These are phyloP conservation scores for Arachnomyces sp. DNA, from an alignment of 2,329 filamentous ascomycete genomes.

Conservation along the genomic window DNA sequence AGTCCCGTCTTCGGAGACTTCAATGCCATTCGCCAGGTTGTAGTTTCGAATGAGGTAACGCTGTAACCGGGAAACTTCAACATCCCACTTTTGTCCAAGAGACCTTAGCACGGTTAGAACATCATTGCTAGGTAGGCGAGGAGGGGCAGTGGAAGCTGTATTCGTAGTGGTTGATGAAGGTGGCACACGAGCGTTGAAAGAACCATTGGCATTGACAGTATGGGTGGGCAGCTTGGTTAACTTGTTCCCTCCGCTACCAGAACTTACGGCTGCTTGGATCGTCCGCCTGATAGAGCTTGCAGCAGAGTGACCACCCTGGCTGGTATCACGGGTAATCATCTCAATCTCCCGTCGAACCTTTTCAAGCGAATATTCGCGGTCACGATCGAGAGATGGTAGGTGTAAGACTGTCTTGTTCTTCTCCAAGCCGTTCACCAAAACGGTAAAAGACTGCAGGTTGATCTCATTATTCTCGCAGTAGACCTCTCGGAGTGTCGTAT, in stretches of 20 bases:
- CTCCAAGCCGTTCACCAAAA: constrained; percentile 59
- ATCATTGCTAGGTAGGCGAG: constrained; percentile 23
- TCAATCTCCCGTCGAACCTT: constrained; percentile 50
- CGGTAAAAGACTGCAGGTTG: constrained; percentile 60
- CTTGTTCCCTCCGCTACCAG: constrained; percentile 20
- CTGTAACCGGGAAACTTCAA: constrained; percentile 33
- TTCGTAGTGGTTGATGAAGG: constrained; percentile 2
- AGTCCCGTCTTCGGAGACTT: constrained; percentile 3
- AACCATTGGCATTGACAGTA: constrained; percentile 7
- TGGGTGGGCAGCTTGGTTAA: constrained; percentile 20
- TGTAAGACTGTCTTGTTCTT: constrained; percentile 55
- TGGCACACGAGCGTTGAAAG: constrained; percentile 3
- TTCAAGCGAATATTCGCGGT: constrained; percentile 53
- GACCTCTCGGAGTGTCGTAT: constrained; percentile 54
- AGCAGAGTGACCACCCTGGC: constrained; percentile 22
- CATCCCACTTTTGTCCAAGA: constrained; percentile 38
- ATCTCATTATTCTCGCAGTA: constrained; percentile 66
- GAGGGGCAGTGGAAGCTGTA: constrained; percentile 8
- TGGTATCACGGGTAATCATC: constrained; percentile 37
- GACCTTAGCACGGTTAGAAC: constrained; percentile 34
- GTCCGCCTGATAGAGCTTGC: constrained; percentile 36
- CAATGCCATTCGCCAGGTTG: constrained; percentile 30
- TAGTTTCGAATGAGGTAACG: constrained; percentile 41
- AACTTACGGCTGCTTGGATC: constrained; percentile 32
- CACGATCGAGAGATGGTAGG: constrained; percentile 55